Evolutionary conservation across 1,139 yeast genomes (phyloP).

Genomic region (Saccharomyces hybrid): DNA sequence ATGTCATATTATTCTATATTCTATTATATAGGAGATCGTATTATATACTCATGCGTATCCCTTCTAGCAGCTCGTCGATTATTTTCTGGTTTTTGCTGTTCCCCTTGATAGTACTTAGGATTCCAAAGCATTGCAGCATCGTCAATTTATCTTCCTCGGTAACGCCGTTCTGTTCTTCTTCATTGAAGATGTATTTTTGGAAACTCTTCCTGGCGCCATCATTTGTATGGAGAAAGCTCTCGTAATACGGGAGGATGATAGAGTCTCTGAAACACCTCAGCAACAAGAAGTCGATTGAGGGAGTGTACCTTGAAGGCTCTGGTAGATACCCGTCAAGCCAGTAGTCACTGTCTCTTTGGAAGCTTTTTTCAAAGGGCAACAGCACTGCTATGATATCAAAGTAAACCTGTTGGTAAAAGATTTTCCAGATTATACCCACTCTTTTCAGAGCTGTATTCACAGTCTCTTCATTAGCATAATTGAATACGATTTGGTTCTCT

Average conservation of each 20-base stretch:
- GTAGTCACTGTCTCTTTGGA: constrained; percentile 11
- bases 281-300: constrained; percentile 27
- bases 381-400: constrained; percentile 53
- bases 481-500: constrained; percentile 32
- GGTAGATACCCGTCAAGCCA: constrained; percentile 28
- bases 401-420: constrained; percentile 43
- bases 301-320: constrained; percentile 32
- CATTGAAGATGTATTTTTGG: constrained; percentile 24
- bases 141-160: constrained; percentile 31
- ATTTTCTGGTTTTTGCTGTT: constrained; percentile 43
- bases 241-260: constrained; percentile 40
- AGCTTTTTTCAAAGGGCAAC: constrained; percentile 43
- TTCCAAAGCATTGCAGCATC: constrained; percentile 48
- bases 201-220: constrained; percentile 24
- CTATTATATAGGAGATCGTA: neutral
- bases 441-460: constrained; percentile 27
- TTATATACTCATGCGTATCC: constrained; percentile 25
- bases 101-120: constrained; percentile 43
- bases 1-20: neutral
- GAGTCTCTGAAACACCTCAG: constrained; percentile 42
- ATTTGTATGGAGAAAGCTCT: constrained; percentile 26
- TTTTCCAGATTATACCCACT: constrained; percentile 43
- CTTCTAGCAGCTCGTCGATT: constrained; percentile 38
- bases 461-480: constrained; percentile 19
- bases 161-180: constrained; percentile 23